Conservation (phyloP, 257 asterid species). For the Fraxinus americana region DNA sequence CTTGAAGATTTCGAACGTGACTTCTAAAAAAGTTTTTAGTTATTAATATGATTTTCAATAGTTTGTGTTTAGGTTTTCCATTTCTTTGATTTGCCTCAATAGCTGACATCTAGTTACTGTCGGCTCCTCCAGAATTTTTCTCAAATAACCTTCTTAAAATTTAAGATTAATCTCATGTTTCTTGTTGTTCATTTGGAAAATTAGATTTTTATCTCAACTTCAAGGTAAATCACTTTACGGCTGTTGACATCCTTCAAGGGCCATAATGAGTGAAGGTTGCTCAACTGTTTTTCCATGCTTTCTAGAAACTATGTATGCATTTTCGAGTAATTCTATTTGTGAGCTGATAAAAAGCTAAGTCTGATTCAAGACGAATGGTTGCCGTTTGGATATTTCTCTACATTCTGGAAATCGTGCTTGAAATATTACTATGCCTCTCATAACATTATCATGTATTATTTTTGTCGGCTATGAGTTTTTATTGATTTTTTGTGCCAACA, state of each 20-base stretch:
- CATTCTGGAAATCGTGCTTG: not conserved
- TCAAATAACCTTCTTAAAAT: slow-evolving; percentile 4
- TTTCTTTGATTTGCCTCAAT: slow-evolving; percentile 5
- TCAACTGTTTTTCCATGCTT: not conserved
- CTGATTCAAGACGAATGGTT: not conserved
- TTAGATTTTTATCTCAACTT: not conserved
- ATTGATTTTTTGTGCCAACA: not conserved
- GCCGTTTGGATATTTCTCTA: not conserved
- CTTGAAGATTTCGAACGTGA: slow-evolving; percentile 21
- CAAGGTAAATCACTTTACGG: slow-evolving; percentile 1
- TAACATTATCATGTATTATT: not conserved
- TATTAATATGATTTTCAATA: not conserved
- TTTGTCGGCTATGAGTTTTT: not conserved
- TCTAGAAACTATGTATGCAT: not conserved
- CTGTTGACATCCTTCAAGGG: not conserved
- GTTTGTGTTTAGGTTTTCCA: slow-evolving; percentile 2
- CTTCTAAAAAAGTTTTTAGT: not conserved
- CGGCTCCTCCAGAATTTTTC: slow-evolving; percentile 4
- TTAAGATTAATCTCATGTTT: not conserved
- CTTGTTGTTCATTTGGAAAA: not conserved
- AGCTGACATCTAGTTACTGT: not conserved
- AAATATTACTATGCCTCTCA: not conserved
- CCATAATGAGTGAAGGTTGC: no score
- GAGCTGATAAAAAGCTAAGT: not conserved
- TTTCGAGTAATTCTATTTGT: no score